These are phyloP conservation scores for Bipolaris sorokiniana DNA, from an alignment of 2,329 filamentous ascomycete genomes.

Conservation along the genomic window DNA sequence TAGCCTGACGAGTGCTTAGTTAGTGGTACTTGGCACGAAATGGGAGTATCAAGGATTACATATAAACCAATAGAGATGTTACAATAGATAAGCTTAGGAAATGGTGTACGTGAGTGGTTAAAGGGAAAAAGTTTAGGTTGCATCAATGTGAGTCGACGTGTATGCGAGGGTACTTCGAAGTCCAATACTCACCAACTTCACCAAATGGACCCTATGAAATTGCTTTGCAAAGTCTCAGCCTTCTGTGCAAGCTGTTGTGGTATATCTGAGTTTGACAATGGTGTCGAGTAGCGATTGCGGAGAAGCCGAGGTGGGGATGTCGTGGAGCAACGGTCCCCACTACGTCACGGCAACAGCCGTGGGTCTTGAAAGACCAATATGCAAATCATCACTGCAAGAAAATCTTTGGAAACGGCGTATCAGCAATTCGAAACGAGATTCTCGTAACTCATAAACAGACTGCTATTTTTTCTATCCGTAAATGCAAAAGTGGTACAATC, in stretches of 20 bases:
- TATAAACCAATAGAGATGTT: no score
- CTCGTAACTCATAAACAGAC: background rate
- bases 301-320: slow-evolving; percentile 10
- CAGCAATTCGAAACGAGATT: background rate
- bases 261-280: background rate
- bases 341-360: slow-evolving; percentile 4
- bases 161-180: background rate
- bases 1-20: background rate
- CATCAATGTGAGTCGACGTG: no score
- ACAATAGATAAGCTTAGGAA: no score
- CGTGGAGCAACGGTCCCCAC: slow-evolving; percentile 6
- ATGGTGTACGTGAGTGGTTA: no score
- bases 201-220: background rate
- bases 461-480: background rate
- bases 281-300: background rate
- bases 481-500: slow-evolving; percentile 1
- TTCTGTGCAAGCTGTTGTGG: background rate
- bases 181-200: background rate
- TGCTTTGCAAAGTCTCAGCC: background rate
- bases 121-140: no score
- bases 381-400: background rate
- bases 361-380: background rate
- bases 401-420: background rate
- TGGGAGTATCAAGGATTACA: no score
- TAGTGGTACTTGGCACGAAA: no score